phyloP scores from a whole-genome alignment of 2,329 filamentous ascomycete species.

The Leptographium wingfieldii region DNA sequence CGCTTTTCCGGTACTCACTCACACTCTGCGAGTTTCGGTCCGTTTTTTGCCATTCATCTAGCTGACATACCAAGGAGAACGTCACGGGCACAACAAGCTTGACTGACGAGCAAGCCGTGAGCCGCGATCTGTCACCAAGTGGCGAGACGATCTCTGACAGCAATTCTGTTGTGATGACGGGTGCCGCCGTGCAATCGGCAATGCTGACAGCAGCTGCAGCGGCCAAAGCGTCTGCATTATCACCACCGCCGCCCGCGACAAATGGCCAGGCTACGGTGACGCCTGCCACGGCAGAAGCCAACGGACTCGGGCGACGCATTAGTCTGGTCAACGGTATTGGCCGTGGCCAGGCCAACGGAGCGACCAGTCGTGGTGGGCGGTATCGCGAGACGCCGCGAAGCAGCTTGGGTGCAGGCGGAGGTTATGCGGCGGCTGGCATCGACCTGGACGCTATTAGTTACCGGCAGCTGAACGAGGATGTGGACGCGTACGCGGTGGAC shows the following conservation, averaged over 20 bases:
- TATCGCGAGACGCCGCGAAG: background rate
- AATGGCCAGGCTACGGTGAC: background rate
- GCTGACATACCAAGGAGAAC: background rate
- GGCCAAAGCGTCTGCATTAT: background rate
- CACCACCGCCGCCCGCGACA: background rate
- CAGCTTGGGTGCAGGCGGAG: background rate
- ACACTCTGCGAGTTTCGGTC: background rate
- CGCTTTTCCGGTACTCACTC: background rate
- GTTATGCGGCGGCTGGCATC: slow-evolving; percentile 7
- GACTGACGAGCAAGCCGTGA: background rate
- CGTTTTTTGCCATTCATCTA: background rate
- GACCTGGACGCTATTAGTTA: slow-evolving; percentile 19
- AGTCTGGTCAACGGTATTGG: background rate
- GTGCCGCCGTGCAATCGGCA: background rate
- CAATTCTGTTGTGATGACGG: background rate
- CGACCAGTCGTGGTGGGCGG: background rate
- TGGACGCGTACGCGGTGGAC: slow-evolving; percentile 29
- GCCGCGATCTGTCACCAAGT: background rate
- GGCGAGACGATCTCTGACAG: background rate
- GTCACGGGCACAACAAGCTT: background rate
- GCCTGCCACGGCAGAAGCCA: background rate
- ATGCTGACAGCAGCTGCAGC: background rate
- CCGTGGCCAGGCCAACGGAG: background rate
- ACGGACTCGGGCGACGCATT: background rate
- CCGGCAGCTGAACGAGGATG: slow-evolving; percentile 28